Evolutionary conservation across 2,329 filamentous ascomycete species (phyloP).

Genomic region (Fusarium sp.): DNA sequence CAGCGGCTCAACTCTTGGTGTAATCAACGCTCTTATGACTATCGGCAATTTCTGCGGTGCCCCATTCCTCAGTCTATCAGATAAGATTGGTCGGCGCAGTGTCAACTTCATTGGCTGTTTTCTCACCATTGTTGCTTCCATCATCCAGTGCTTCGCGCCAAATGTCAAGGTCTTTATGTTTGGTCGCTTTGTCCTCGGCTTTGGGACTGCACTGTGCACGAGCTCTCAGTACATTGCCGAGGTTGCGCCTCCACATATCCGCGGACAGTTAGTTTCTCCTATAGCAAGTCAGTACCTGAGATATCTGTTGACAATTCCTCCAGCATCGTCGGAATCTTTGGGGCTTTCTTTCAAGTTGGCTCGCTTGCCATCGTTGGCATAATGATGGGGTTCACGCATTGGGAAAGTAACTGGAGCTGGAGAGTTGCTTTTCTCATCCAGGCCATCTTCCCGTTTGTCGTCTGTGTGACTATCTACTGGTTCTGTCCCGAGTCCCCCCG

Average conservation of each 20-base stretch:
- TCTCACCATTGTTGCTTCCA: conserved; percentile 33
- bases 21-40: conserved; percentile 41
- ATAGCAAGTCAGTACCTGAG: accelerated
- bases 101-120: conserved; percentile 37
- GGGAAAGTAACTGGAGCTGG: conserved; percentile 42
- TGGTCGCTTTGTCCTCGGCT: conserved; percentile 36
- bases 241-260: conserved; percentile 34
- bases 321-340: conserved; percentile 37
- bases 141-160: conserved; percentile 36
- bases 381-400: conserved; percentile 40
- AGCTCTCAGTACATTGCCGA: conserved; percentile 41
- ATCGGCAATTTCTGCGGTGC: conserved; percentile 40
- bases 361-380: conserved; percentile 36
- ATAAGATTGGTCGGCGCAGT: conserved; percentile 38
- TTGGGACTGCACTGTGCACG: conserved; percentile 39
- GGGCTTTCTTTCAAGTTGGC: conserved; percentile 41
- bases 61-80: conserved; percentile 32
- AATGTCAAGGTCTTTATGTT: conserved; percentile 34
- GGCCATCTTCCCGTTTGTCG: conserved; percentile 31
- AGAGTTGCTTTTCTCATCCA: conserved; percentile 37
- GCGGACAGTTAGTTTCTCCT: conserved; percentile 18
- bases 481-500: conserved; percentile 40
- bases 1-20: conserved; percentile 30
- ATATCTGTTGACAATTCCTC: not conserved
- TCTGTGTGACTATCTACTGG: conserved; percentile 36